Evolutionary conservation across 345 rosid species (phyloP), one percentile per base, ranked within the genome.

Genomic region (Gynandropsis gynandra): DNA sequence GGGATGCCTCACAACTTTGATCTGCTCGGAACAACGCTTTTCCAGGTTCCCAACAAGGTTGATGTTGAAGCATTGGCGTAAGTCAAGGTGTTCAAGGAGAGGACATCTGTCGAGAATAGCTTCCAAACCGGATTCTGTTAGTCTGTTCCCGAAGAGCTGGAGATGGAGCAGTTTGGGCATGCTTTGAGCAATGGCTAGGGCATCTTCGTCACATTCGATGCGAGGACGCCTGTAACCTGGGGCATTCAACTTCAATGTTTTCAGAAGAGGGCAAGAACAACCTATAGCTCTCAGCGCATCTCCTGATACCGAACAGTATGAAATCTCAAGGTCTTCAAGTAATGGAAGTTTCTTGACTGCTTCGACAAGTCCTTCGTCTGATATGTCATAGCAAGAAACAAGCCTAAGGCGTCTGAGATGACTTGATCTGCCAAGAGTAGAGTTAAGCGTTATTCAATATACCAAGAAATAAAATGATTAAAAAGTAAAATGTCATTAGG

Each of bases 311-410:
- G 27, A 20, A 37, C 49, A 71, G 59, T 47, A 59, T 5, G 78
- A 73, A 49, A 78, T 27, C 21, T 81, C 83, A 11, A 87, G 77
- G 9, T 72, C 83, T 71, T 87, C 85, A 5, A 87, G 74, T 49
- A 66, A 55, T 9, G 79, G 77, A 53, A 79, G 63, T 38, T 64
- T 77, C 34, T 35, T 18, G 45, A 74, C 78, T 20, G 74, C 74
- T 67, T 54, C 62, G 0, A 29, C 37, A 50, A 80, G 53, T 39
- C 78, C 85, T 21, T 64, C 60, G 33, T 72, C 73, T 4, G 82
- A 47, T 34, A 87, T 35, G 15, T 6, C 0, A 46, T 55, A 0
- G 61, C 80, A 76, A 7, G 0, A 12, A 12, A 54, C 61, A 18
- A 87, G 66, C 19, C 69, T 61, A 48, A 81, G 81, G 38, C 67